Conservation (phyloP, 192 early-diverging fungal species). For the Coemansia sp. region DNA sequence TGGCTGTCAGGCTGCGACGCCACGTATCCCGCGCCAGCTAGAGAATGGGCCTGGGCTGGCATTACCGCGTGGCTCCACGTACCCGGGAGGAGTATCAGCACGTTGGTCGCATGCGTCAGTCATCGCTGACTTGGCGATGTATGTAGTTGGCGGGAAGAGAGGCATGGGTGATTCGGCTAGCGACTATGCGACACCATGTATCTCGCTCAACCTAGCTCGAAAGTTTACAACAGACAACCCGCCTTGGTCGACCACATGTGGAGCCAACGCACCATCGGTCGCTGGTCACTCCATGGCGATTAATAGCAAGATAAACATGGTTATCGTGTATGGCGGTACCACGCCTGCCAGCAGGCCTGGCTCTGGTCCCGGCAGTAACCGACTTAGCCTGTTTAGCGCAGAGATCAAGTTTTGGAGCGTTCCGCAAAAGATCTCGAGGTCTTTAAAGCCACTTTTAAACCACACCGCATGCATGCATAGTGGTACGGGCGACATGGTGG, state of each 20-base stretch:
- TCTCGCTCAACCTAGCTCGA: slow-evolving; percentile 26
- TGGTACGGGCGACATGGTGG: slow-evolving; percentile 39
- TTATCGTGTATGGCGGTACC: slow-evolving; percentile 34
- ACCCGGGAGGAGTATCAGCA: slow-evolving; percentile 11
- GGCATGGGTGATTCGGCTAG: slow-evolving; percentile 12
- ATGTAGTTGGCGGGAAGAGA: slow-evolving; percentile 40
- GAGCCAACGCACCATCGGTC: slow-evolving; percentile 20
- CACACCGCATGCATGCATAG: slow-evolving; percentile 25
- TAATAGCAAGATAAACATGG: slow-evolving; percentile 41
- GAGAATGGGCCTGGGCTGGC: not conserved
- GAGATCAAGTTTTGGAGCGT: slow-evolving; percentile 43
- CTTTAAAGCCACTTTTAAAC: slow-evolving; percentile 28
- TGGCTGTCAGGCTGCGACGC: slow-evolving; percentile 6
- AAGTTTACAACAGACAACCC: slow-evolving; percentile 23
- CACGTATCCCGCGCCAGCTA: not conserved
- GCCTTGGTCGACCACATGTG: slow-evolving; percentile 19
- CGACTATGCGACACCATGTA: slow-evolving; percentile 29
- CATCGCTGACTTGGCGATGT: slow-evolving; percentile 44
- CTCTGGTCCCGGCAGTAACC: not conserved
- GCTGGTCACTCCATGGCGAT: slow-evolving; percentile 33
- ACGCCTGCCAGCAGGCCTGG: slow-evolving; percentile 15
- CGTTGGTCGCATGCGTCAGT: slow-evolving; percentile 42
- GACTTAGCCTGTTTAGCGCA: slow-evolving; percentile 39
- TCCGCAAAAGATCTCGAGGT: slow-evolving; percentile 2
- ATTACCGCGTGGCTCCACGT: not conserved